Conservation (phyloP, 2,329 filamentous ascomycete genomes). For the Colletotrichum chlorophyti region DNA sequence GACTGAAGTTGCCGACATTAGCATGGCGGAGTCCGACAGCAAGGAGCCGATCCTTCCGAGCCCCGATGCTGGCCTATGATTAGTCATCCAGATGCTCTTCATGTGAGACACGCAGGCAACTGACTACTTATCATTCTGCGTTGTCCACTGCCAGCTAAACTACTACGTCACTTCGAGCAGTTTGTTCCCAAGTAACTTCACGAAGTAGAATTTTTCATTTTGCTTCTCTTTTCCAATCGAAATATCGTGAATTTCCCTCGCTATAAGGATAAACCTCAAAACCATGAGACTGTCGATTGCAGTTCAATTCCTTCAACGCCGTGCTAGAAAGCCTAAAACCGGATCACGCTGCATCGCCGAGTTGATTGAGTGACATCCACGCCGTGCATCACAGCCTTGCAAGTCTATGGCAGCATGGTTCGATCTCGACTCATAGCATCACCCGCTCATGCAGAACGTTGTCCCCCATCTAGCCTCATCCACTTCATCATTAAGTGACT, state of each 20-base stretch:
- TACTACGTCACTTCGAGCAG: too few relatives aligned
- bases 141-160: too few relatives aligned
- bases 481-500: slow-evolving; percentile 1
- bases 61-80: slow-evolving; percentile 16
- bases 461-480: not conserved
- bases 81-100: slow-evolving; percentile 10
- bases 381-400: not conserved
- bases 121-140: too few relatives aligned
- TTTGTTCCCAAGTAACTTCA: too few relatives aligned
- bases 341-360: not conserved
- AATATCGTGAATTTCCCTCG: too few relatives aligned
- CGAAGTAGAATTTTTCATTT: not conserved
- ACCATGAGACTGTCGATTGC: slow-evolving; percentile 2
- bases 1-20: slow-evolving; percentile 24
- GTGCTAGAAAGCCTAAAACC: slow-evolving; percentile 6
- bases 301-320: slow-evolving; percentile 22
- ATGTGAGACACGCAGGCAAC: too few relatives aligned
- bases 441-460: not conserved
- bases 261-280: not conserved
- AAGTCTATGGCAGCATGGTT: not conserved
- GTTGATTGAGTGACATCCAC: not conserved
- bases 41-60: slow-evolving; percentile 24
- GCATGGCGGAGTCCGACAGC: not conserved
- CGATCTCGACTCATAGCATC: not conserved
- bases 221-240: too few relatives aligned